Conservation (phyloP, 2,329 filamentous ascomycete genomes). For the Zymoseptoria ardabiliae region DNA sequence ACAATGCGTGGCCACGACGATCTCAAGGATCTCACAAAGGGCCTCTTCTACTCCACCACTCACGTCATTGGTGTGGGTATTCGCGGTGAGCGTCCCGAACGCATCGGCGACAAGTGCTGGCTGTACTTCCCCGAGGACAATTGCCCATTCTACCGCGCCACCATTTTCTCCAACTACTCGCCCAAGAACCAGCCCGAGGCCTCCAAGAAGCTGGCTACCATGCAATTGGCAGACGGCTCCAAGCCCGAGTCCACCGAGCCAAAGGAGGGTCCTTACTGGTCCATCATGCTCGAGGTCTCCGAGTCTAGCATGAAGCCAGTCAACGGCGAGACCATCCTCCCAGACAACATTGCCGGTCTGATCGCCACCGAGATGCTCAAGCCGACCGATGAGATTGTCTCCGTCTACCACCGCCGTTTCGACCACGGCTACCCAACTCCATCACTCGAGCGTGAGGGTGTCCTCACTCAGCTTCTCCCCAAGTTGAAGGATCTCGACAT, state of each 20-base stretch:
- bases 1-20: slow-evolving; percentile 74
- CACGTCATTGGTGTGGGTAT: slow-evolving; percentile 96
- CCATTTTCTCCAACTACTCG: slow-evolving; percentile 99
- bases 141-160: slow-evolving; percentile 98
- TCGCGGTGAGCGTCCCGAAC: slow-evolving; percentile 82
- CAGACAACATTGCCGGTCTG: slow-evolving; percentile 89
- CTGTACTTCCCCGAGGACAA: slow-evolving; percentile 98
- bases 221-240: slow-evolving; percentile 78
- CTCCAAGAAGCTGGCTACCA: slow-evolving; percentile 75
- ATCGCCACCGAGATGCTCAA: slow-evolving; percentile 97
- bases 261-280: slow-evolving; percentile 95
- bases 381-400: slow-evolving; percentile 87
- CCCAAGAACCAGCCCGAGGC: slow-evolving; percentile 90
- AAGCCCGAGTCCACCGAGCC: slow-evolving; percentile 65
- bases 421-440: slow-evolving; percentile 98
- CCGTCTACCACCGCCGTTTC: slow-evolving; percentile 95
- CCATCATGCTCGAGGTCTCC: slow-evolving; percentile 97
- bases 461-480: slow-evolving; percentile 84
- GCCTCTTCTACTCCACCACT: slow-evolving; percentile 91
- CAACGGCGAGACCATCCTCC: slow-evolving; percentile 73
- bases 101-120: slow-evolving; percentile 99
- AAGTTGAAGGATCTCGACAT: slow-evolving; percentile 88
- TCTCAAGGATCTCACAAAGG: slow-evolving; percentile 75
- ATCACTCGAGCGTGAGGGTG: slow-evolving; percentile 87
- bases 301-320: slow-evolving; percentile 95